Conservation (phyloP, 108 stramenopile species). For the Nitzschia inconspicua region DNA sequence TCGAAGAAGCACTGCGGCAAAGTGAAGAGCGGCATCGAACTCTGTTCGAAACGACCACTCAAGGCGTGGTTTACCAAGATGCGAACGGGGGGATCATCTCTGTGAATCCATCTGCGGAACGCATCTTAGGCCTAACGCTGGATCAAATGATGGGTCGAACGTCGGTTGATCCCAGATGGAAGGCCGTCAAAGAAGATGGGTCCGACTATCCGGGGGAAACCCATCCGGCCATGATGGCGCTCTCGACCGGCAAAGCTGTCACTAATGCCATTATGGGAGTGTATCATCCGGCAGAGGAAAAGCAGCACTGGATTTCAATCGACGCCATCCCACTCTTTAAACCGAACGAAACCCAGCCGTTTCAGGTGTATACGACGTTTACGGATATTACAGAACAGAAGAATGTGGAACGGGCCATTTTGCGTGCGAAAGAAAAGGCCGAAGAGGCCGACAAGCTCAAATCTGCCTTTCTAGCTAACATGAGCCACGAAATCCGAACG, state of each 20-base stretch:
- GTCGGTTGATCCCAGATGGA: constrained; percentile 12
- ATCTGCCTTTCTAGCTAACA: constrained; percentile 43
- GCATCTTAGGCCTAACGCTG: constrained; percentile 6
- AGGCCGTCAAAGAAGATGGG: constrained; percentile 5
- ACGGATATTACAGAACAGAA: constrained; percentile 13
- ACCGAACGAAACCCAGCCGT: constrained; percentile 1
- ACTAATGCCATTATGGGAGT: constrained; percentile 8
- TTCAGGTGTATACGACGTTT: constrained; percentile 8
- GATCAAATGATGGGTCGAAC: constrained; percentile 12
- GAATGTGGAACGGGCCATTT: background rate
- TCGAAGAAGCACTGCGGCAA: background rate
- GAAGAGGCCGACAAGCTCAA: constrained; percentile 35
- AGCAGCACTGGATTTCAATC: constrained; percentile 1
- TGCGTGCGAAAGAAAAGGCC: constrained; percentile 28
- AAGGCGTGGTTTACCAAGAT: constrained; percentile 13
- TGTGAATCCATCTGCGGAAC: constrained; percentile 9
- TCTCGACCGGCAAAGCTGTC: constrained; percentile 3
- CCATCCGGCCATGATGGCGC: background rate
- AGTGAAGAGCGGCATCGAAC: constrained; percentile 8
- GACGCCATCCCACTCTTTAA: constrained; percentile 13
- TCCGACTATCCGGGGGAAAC: constrained; percentile 2
- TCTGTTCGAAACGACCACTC: constrained; percentile 9
- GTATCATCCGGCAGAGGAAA: background rate
- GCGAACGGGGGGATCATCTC: background rate
- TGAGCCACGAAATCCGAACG: constrained; percentile 61